phyloP scores from a whole-genome alignment of 441 rosid species.

The Monsonia emarginata region DNA sequence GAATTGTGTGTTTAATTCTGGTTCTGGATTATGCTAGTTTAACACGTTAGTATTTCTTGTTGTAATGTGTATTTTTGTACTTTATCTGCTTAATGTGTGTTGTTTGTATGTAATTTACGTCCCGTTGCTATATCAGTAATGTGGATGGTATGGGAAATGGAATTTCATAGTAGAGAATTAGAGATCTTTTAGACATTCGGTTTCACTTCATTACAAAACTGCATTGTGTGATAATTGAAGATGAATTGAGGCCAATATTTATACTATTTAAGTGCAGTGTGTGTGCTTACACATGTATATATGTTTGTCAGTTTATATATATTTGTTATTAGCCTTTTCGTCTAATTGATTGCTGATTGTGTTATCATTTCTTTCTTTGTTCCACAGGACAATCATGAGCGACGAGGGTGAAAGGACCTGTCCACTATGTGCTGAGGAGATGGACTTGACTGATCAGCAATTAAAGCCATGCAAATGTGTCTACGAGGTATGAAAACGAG shows the following conservation, averaged over 20 bases:
- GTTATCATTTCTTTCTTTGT: not conserved
- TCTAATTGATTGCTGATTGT: not conserved
- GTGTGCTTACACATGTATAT: too few species aligned
- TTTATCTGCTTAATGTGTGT: not conserved
- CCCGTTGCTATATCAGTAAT: not conserved
- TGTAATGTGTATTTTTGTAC: not conserved
- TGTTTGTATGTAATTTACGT: too few species aligned
- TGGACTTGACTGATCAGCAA: slow-evolving; percentile 92
- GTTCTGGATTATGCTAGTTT: not conserved
- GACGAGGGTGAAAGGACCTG: slow-evolving; percentile 83
- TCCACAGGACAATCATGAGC: slow-evolving; percentile 50
- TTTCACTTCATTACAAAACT: not conserved
- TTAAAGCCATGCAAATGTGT: slow-evolving; percentile 96
- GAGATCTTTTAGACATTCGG: too few species aligned
- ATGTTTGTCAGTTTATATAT: not conserved
- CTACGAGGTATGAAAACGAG: slow-evolving; percentile 45
- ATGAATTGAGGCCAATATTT: not conserved
- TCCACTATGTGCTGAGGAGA: slow-evolving; percentile 85
- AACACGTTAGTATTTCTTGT: too few species aligned
- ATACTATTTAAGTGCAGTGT: not conserved
- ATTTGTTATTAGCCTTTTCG: not conserved
- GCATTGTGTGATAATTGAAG: not conserved
- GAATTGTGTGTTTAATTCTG: not conserved
- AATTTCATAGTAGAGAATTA: not conserved
- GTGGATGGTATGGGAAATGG: not conserved